A percentile compares a stretch with the other conserved stretches of the same genome.
These are phyloP conservation scores for Stephania cephalantha DNA, from an alignment of 164 flowering plant genomes.

Conservation along the genomic window DNA sequence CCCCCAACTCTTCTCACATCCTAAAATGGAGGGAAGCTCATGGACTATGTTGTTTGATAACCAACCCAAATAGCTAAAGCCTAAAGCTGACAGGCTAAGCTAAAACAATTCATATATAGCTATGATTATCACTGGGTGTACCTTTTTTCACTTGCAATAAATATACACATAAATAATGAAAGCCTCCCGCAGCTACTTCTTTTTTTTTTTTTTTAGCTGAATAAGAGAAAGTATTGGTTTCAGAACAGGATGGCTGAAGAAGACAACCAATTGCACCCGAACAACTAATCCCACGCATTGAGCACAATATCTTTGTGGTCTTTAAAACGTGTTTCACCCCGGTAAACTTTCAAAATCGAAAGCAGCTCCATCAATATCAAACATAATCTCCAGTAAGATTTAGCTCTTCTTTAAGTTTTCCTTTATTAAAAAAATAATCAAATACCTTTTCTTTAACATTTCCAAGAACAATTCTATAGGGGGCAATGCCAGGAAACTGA, in stretches of 20 bases:
- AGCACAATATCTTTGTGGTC: not conserved
- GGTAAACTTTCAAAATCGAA: not conserved
- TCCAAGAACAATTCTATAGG: slow-evolving; percentile 82
- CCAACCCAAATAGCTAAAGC: no score
- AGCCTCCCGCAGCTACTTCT: not conserved
- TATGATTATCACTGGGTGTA: not conserved
- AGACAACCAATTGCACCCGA: no score
- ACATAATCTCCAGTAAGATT: not conserved
- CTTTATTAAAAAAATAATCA: not conserved
- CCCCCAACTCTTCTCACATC: no score
- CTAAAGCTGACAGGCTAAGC: no score
- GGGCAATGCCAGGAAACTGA: slow-evolving; percentile 72
- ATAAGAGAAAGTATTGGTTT: no score
- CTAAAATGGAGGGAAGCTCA: not conserved
- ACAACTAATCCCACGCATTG: no score
- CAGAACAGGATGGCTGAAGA: no score
- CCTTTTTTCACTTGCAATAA: not conserved
- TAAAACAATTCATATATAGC: no score
- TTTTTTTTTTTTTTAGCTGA: no score
- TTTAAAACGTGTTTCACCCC: not conserved
- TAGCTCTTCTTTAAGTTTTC: not conserved
- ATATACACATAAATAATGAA: not conserved
- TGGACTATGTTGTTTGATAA: not conserved
- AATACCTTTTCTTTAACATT: slow-evolving; percentile 78
- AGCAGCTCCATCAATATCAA: not conserved